Evolutionary conservation across 208 protist genomes (phyloP), one percentile per base, ranked within the genome.

Genomic region (Acanthamoeba triangularis): DNA sequence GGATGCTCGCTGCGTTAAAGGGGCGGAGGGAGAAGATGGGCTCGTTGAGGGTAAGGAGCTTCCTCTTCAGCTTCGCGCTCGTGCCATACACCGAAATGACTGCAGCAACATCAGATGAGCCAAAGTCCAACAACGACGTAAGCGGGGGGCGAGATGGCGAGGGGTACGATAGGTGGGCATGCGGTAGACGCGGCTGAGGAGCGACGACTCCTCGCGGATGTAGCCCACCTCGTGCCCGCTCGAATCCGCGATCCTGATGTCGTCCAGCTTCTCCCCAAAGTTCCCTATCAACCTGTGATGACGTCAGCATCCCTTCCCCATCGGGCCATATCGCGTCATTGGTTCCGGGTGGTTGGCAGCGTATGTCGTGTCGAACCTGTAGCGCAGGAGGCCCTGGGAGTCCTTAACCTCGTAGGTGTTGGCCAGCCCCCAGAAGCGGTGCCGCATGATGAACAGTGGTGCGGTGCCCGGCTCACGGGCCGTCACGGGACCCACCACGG

Each of bases 341-440:
- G n/a, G n/a, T n/a, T n/a, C n/a, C n/a, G n/a, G n/a, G n/a, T n/a
- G n/a, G n/a, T n/a, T n/a, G n/a, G n/a, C n/a, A n/a, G n/a, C n/a
- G n/a, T n/a, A n/a, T n/a, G 44, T 49, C 44, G 5, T 47, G 11
- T 11, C 13, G 30, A 76, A 35, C 25, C 67, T 18, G 67, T 76
- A 76, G 67, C 16, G 67, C 67, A 35, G 28, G 67, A 44, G 28
- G 67, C 67, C 67, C n/a, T 44, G 28, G 16, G 18, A 23, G 67
- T 76, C 67, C 67, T 35, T 28, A n/a, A 76, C 67, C 67, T 76
- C 67, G 67, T 76, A 76, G 25, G 67, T 76, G 67, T 76, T 76
- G 67, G 30, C 16, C 67, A 76, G 35, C 30, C 4, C 67, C 67
- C 67, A 76, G 67, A 76, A 76, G 28, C 18, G 18, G 28, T 76